A percentile compares a stretch with the other conserved stretches of the same genome.
Conservation (phyloP, 495 filamentous ascomycete genomes). For the Daldinia decipiens region DNA sequence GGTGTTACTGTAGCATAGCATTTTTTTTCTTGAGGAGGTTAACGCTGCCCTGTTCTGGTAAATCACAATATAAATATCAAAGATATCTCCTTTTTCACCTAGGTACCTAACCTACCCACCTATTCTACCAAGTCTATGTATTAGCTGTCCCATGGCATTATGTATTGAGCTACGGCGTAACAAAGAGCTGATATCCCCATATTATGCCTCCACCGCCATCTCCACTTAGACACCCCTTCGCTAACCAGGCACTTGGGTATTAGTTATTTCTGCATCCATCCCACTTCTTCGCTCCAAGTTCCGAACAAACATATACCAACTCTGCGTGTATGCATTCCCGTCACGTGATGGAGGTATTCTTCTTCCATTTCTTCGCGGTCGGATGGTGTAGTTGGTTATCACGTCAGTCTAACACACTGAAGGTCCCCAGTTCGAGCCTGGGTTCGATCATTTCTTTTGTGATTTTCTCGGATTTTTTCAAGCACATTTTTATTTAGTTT, state of each 20-base stretch:
- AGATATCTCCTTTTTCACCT: no score
- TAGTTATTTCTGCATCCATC: not conserved
- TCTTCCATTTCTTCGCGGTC: slow-evolving; percentile 17
- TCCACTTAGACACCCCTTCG: not conserved
- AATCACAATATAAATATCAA: not conserved
- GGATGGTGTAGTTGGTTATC: slow-evolving; percentile 47
- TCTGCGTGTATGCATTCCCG: not conserved
- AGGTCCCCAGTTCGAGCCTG: slow-evolving; percentile 46
- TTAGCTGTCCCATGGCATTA: no score
- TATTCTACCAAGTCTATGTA: no score
- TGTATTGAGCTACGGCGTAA: no score
- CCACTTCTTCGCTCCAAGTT: not conserved
- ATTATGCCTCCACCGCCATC: not conserved
- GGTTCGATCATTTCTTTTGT: slow-evolving; percentile 37
- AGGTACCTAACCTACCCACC: no score
- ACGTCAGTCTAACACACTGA: slow-evolving; percentile 47
- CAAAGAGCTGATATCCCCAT: no score
- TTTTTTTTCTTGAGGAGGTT: not conserved
- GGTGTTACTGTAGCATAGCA: not conserved
- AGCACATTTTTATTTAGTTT: no score
- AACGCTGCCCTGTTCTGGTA: not conserved
- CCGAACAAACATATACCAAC: not conserved
- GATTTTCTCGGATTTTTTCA: not conserved
- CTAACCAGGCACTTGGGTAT: not conserved
- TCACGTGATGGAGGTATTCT: slow-evolving; percentile 8